Base-by-base conservation (phyloP, 2,329 filamentous ascomycete genomes). In the Cercospora sojina region DNA sequence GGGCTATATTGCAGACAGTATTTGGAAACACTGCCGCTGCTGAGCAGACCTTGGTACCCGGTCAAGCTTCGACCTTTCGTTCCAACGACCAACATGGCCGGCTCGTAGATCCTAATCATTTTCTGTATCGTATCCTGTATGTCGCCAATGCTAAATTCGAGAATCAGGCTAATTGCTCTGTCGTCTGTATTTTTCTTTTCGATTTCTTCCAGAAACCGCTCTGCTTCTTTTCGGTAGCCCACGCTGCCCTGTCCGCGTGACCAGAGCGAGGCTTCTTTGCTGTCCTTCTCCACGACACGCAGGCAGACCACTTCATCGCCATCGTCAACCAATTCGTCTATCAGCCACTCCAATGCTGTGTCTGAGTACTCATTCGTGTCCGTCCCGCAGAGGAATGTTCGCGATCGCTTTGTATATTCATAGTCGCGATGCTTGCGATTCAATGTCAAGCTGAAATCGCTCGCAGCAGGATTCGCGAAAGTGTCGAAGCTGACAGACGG, bases 1-100 rank as follows among this genome's bases (percentile, higher is more conserved):
- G 93, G 93, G 1, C 91, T 96, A 77, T 96, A 93, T 76, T 97
- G 93, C 12, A 97, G 84, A 74, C 93, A 97, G 80, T 97, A 97
- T 77, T 97, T 97, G 27, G 92, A 96, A 53, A 97, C 93, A 0
- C 91, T 95, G 70, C 92, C 95, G 29, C 69, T 72, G 58, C 91
- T 92, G 49, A 97, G 86, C 31, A 97, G 83, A 57, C 92, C 91
- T 76, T 96, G 93, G 65, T 97, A 89, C 27, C 93, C 92, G 35
- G 92, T 92, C 1, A 96, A 84, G 41, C 90, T 94, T 63, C 92
- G 87, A 55, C 93, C 93, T 73, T 91, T 87, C 1, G 93, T 97
- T 51, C 93, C 93, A 16, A 97, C 93, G 29, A 97, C 90, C 23
- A 97, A 85, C 81, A 96, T 93, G 2, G 91, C 92, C 3, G 93